Percentiles rank a stretch among this genome's conserved stretches.
phyloP scores from a whole-genome alignment of 2,329 filamentous ascomycete species.

The Graphilbum sp. region DNA sequence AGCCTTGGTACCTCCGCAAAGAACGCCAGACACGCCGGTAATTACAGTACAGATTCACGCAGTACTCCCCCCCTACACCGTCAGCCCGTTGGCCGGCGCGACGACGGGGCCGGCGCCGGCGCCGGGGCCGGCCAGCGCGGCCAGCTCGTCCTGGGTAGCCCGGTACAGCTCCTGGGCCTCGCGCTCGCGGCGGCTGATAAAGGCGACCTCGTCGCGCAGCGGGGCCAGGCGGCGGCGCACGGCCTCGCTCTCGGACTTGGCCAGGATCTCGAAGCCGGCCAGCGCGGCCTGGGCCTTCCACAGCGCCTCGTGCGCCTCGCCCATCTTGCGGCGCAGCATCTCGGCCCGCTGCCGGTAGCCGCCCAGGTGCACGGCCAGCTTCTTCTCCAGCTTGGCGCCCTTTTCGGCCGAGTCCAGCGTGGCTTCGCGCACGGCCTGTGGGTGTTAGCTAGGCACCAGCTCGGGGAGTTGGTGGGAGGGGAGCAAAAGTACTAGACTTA shows the following conservation, averaged over 20 bases:
- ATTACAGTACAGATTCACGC: no score
- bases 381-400: conserved; percentile 84
- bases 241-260: conserved; percentile 64
- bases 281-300: conserved; percentile 58
- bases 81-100: no score
- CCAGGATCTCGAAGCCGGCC: conserved; percentile 57
- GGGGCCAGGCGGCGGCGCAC: conserved; percentile 55
- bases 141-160: conserved; percentile 60
- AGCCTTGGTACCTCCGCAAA: no score
- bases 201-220: conserved; percentile 68
- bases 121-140: conserved; percentile 26
- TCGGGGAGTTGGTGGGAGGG: no score
- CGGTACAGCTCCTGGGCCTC: conserved; percentile 84
- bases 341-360: conserved; percentile 82
- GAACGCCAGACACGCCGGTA: no score
- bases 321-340: conserved; percentile 62
- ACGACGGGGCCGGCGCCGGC: no score
- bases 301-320: conserved; percentile 56
- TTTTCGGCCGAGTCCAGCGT: conserved; percentile 61
- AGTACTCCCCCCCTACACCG: no score
- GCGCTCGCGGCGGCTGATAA: conserved; percentile 65
- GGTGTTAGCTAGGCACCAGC: conserved; percentile 7
- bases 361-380: conserved; percentile 69
- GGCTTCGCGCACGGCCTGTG: conserved; percentile 50
- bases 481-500: no score